Evolutionary conservation across 331 rosid species (phyloP), one percentile per base, ranked within the genome.

Genomic region (Quercus tomentella): DNA sequence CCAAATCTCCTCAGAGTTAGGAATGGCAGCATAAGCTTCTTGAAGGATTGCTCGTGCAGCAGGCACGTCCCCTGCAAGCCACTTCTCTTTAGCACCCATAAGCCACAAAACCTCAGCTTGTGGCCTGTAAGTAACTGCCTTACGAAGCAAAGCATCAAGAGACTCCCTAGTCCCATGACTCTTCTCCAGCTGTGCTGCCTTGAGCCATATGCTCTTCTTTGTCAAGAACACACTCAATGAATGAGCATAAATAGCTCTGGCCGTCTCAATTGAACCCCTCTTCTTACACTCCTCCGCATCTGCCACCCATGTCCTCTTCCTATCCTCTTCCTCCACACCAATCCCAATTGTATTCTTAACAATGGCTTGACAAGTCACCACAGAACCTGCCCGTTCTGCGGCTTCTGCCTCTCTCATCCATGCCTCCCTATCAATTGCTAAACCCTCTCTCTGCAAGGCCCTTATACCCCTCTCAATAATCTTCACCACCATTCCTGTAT

Each of bases 391-490:
- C 49, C 94, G 92, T 72, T 94, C 97, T 0, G 98, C 94, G 7
- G 98, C 97, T 90, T 92, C 97, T 20, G 98, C 98, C 82, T 94
- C 98, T 84, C 87, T 94, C 93, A 94, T 92, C 98, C 97, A 94
- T 71, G 88, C 92, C 80, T 92, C 97, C 75, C 97, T 87, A 80
- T 89, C 98, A 80, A 94, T 91, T 31, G 43, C 93, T 75, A 94
- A 68, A 17, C 94, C 94, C 81, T 89, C 97, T 77, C 94, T 87
- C 86, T 94, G 96, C 86, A 94, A 83, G 79, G 93, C 96, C 85
- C 96, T 83, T 49, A 94, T 94, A 88, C 97, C 97, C 80, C 96
- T 93, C 76, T 93, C 98, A 56, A 93, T 91, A 31, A 93, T 88
- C 82, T 91, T 93, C 18, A 94, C 97, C 72, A 93, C 97, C 97